phyloP scores from a whole-genome alignment of 164 flowering plant genomes.

The Tetracentron sinense region DNA sequence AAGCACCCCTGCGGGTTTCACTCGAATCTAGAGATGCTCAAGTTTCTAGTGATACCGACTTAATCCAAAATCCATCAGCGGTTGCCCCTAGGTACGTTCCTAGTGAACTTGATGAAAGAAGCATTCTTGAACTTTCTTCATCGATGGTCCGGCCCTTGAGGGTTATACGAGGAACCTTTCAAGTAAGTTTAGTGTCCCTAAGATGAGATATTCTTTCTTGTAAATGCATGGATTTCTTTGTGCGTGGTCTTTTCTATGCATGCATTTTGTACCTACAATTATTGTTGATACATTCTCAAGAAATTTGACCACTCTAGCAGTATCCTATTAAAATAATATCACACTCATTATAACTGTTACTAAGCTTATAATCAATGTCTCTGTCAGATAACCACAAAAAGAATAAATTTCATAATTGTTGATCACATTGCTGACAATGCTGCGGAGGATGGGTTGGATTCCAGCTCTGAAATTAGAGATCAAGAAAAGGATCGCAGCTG shows the following conservation, averaged over 20 bases:
- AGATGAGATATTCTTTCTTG: background rate
- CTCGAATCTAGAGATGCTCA: constrained; percentile 34
- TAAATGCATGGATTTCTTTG: background rate
- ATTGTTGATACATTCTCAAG: background rate
- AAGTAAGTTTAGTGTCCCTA: constrained; percentile 51
- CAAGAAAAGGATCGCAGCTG: constrained; percentile 76
- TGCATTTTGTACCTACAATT: background rate
- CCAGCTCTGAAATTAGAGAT: constrained; percentile 29
- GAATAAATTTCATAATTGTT: constrained; percentile 81
- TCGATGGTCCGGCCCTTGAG: constrained; percentile 86
- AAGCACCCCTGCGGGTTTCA: constrained; percentile 31
- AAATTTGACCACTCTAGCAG: background rate
- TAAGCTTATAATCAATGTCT: background rate
- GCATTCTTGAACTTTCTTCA: constrained; percentile 84
- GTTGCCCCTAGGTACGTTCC: constrained; percentile 85
- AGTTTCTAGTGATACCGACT: constrained; percentile 34
- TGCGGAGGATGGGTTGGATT: constrained; percentile 35
- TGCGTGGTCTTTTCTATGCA: background rate
- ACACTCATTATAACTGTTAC: background rate
- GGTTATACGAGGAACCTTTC: constrained; percentile 82
- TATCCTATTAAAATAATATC: too few relatives aligned
- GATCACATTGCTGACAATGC: constrained; percentile 39
- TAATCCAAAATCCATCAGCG: constrained; percentile 44
- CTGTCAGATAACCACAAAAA: constrained; percentile 77
- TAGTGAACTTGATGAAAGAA: constrained; percentile 87